Conservation (phyloP, 495 filamentous ascomycete genomes). For the Darksidea phi region DNA sequence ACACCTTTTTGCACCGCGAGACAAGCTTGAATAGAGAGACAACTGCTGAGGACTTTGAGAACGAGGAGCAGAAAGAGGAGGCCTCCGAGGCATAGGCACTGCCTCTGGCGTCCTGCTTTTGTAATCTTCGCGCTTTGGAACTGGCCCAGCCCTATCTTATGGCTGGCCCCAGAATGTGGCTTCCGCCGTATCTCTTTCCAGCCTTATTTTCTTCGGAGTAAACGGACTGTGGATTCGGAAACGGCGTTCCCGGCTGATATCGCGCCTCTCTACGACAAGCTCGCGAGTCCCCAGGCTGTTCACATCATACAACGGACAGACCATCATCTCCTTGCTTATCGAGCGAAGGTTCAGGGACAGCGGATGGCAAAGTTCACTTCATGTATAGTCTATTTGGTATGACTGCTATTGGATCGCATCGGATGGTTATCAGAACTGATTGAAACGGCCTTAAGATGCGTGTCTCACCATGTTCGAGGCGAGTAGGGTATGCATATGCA, state of each 20-base stretch:
- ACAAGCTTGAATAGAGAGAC: constrained; percentile 74
- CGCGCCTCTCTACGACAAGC: too few relatives aligned
- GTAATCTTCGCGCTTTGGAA: neutral
- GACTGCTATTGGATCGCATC: neutral
- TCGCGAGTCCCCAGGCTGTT: neutral
- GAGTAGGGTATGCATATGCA: neutral
- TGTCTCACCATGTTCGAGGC: neutral
- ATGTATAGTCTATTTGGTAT: neutral
- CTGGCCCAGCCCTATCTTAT: neutral
- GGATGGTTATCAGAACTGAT: neutral
- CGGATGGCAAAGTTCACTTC: neutral
- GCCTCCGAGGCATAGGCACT: neutral
- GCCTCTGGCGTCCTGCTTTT: neutral
- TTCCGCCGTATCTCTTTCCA: too few relatives aligned
- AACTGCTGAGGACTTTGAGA: constrained; percentile 67
- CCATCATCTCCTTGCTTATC: neutral
- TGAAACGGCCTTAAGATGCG: constrained; percentile 1
- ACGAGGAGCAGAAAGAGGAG: constrained; percentile 14
- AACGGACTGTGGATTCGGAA: too few relatives aligned
- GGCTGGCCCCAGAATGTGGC: neutral
- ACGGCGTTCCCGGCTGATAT: too few relatives aligned
- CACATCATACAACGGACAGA: neutral
- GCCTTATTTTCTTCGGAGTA: too few relatives aligned
- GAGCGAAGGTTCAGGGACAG: neutral
- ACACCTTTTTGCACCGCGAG: constrained; percentile 74